A percentile compares a stretch with the other conserved stretches of the same genome.
Conservation (phyloP, 1,139 yeast genomes). For the Pichia sp. region DNA sequence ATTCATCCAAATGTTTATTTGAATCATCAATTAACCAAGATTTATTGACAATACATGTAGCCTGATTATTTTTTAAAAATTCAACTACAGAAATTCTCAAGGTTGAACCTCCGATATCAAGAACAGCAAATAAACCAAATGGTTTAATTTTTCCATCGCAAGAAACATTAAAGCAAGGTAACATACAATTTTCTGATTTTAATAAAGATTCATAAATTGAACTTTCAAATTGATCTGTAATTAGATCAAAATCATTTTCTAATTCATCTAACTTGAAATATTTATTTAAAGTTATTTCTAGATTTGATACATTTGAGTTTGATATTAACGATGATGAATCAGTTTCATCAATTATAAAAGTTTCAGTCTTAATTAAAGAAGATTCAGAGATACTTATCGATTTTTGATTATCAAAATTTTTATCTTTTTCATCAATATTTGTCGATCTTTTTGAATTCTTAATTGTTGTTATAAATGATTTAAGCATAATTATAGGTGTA, state of each 20-base stretch:
- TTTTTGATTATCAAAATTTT: no score
- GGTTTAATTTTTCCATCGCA: not conserved
- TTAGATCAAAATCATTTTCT: conserved; percentile 4
- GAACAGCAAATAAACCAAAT: conserved; percentile 4
- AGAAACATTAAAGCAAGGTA: conserved; percentile 8
- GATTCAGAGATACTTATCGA: no score
- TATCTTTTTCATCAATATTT: no score
- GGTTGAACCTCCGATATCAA: conserved; percentile 16
- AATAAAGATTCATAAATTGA: conserved; percentile 4
- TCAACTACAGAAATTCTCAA: conserved; percentile 9
- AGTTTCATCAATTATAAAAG: not conserved
- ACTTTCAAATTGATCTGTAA: conserved; percentile 6
- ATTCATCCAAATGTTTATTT: conserved; percentile 7
- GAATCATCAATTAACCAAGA: conserved; percentile 10
- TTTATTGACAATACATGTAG: conserved; percentile 5
- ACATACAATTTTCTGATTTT: conserved; percentile 12
- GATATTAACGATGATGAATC: not conserved
- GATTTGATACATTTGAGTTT: not conserved
- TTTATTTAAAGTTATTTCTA: not conserved
- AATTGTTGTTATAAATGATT: no score
- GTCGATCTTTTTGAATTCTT: no score
- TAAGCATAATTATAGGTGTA: no score
- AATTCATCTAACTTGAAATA: conserved; percentile 6
- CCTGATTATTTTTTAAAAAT: conserved; percentile 3
- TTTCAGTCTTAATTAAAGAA: no score